Base-by-base conservation (phyloP, 176 grass and related monocot genomes). In the Zizania latifolia region DNA sequence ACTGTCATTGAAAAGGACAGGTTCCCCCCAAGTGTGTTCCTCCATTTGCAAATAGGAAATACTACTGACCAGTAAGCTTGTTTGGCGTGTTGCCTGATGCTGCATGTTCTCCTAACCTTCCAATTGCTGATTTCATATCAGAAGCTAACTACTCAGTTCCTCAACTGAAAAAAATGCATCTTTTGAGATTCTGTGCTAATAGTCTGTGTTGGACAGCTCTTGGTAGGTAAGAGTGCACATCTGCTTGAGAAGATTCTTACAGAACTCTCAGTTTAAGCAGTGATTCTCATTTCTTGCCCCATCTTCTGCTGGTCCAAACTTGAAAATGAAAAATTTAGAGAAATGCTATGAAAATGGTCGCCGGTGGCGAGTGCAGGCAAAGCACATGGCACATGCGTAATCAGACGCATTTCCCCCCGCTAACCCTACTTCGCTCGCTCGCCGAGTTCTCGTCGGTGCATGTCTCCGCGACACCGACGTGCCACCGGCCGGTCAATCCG, bases 1-100 rank as follows among this genome's bases (percentile, higher is more conserved):
- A 27, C 60, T 16, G 61, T 78, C 79, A 34, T 10, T 17, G 85
- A 87, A 50, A 78, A 73, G 74, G 85, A 87, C 80, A 59, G 3
- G 32, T 35, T 73, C 13, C 19, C 84, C 85, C 81, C 76, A 29
- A 82, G 61, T 33, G 44, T 87, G 85, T 32, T 54, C 50, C 74
- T 83, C 3, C 1, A 21, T 0, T 33, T 34, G 51, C n/a, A 17
- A 45, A 68, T 60, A 68, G 40, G 68, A 71, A 65, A 78, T 70
- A 30, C 37, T 58, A 19, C 28, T 48, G 12, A 68, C 38, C 10
- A 10, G 8, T 62, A n/a, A 26, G 34, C 15, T 62, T 37, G 62
- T 44, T 67, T 59, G 74, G 32, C 31, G 40, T 60, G 59, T 68
- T 58, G 39, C 61, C 33, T 68, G 74, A 68, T 26, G 83, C n/a